Percentiles rank a stretch among this genome's conserved stretches.
These are phyloP conservation scores for Zea luxurians DNA, from an alignment of 176 grass and related monocot genomes.

Conservation along the genomic window DNA sequence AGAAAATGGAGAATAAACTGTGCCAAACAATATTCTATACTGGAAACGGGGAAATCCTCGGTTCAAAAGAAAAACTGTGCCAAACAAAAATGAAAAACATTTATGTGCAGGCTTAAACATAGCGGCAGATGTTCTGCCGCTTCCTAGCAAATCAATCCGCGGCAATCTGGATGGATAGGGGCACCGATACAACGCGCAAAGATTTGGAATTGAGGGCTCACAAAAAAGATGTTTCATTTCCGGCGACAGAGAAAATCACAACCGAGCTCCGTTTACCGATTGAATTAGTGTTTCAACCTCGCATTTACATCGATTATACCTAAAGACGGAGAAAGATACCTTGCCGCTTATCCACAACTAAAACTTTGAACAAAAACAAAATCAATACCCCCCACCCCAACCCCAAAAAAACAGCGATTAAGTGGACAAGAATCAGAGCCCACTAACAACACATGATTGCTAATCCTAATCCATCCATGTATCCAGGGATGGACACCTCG, in stretches of 20 bases:
- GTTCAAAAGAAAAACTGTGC: too few relatives aligned
- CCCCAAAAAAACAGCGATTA: neutral
- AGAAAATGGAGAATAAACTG: neutral
- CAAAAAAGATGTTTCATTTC: neutral
- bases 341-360: neutral
- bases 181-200: neutral
- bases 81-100: neutral
- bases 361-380: neutral
- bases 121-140: neutral
- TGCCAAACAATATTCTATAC: neutral
- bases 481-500: slow-evolving; percentile 8
- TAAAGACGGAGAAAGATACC: neutral
- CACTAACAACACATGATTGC: neutral
- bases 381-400: neutral
- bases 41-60: too few relatives aligned
- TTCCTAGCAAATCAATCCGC: neutral
- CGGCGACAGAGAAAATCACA: neutral
- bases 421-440: slow-evolving; percentile 2
- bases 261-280: neutral
- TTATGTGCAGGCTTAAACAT: neutral
- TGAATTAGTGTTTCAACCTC: slow-evolving; percentile 1
- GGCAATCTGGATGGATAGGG: neutral
- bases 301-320: slow-evolving; percentile 4
- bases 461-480: neutral
- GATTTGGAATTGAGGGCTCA: neutral